Evolutionary conservation across 108 stramenopile species (phyloP), one percentile per base, ranked within the genome.

Genomic region (Pseudonitzschia pungens): DNA sequence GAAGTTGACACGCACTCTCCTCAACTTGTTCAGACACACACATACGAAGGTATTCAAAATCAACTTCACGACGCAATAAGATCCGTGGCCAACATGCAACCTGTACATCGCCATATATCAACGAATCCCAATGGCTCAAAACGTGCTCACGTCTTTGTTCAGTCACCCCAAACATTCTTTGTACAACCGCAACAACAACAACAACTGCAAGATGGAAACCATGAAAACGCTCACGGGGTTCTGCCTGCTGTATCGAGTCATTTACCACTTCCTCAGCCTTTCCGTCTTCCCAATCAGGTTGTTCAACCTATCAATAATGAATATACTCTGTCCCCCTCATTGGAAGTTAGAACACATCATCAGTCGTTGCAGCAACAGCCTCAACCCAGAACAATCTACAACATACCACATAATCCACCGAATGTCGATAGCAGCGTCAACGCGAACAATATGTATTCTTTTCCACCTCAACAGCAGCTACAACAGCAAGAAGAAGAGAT

Each of bases 61-160:
- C 85, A 82, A 29, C 45, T 92, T 11, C 82, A 87, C 56, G 84
- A 90, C 26, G 89, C 91, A n/a, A 79, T 92, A 45, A 65, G 74
- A 54, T 79, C 82, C 20, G 74, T 92, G 24, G 82, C 68, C 15
- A 77, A 86, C 68, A 76, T 80, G 58, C 54, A 81, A 26, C 80
- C 80, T 28, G 51, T 36, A 0, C 77, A 74, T 48, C 77, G 74
- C 7, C 75, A 74, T 43, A 45, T 81, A 33, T 36, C 59, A 29
- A 85, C 78, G 10, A 82, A 79, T 69, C 26, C 57, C 4, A 51
- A 73, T 16, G 84, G 78, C 21, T 72, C 81, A 44, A 85, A 85
- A 45, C 68, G 81, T 6, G 84, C 84, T 4, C 84, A 85, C 43
- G 55, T 84, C 44, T 54, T 72, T 44, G 24, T 53, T 50, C 66